A percentile compares a stretch with the other conserved stretches of the same genome.
Conservation (phyloP, 2,329 filamentous ascomycete genomes). For the Thielaviopsis ethacetica region DNA sequence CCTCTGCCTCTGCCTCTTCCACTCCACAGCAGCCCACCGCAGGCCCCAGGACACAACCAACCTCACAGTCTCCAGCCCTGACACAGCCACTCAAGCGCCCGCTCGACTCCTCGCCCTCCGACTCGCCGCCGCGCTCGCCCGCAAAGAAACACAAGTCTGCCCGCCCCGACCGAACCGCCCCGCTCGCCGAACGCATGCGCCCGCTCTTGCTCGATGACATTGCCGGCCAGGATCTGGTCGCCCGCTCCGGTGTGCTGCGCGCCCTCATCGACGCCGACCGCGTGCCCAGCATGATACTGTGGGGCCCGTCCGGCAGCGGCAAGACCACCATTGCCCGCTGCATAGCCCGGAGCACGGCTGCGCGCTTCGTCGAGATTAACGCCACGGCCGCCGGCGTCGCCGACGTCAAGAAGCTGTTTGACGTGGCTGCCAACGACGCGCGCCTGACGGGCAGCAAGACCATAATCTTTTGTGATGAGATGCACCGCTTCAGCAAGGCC, state of each 20-base stretch:
- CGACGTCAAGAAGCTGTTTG: constrained; percentile 85
- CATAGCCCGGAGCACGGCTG: constrained; percentile 66
- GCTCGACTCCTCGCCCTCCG: not conserved
- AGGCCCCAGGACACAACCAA: too few relatives aligned
- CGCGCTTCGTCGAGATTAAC: constrained; percentile 89
- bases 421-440: constrained; percentile 66
- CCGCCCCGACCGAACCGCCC: constrained; percentile 60
- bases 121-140: too few relatives aligned
- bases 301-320: constrained; percentile 67
- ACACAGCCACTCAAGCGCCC: not conserved
- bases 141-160: constrained; percentile 52
- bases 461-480: constrained; percentile 95
- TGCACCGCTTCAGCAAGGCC: constrained; percentile 76
- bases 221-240: constrained; percentile 82
- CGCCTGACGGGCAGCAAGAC: constrained; percentile 73
- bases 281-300: constrained; percentile 89
- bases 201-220: constrained; percentile 72
- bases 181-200: constrained; percentile 86
- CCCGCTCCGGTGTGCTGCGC: constrained; percentile 65
- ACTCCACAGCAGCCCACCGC: not conserved
- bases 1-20: not conserved
- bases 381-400: constrained; percentile 75
- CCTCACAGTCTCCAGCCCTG: too few relatives aligned
- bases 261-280: constrained; percentile 72
- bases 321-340: constrained; percentile 89